Evolutionary conservation across 225 moss, liverwort and hornwort genomes (phyloP).

Genomic region (Sphagnum contortum): DNA sequence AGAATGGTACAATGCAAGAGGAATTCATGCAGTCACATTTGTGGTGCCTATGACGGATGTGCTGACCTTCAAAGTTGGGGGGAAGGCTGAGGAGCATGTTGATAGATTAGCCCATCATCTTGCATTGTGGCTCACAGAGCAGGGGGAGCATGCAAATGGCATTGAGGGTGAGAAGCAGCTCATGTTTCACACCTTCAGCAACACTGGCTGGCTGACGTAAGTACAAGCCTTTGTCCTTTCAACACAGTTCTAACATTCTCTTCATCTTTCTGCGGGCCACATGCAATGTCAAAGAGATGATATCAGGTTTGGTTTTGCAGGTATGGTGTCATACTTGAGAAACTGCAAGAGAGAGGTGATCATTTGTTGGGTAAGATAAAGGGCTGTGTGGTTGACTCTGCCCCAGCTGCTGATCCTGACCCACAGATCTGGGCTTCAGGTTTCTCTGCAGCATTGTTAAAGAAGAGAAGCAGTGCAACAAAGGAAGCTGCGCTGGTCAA

Average conservation of each 20-base stretch:
- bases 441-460: slow-evolving; percentile 86
- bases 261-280: too few species aligned
- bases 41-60: slow-evolving; percentile 81
- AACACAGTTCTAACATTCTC: background rate
- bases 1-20: slow-evolving; percentile 88
- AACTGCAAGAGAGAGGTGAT: slow-evolving; percentile 43
- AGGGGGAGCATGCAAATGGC: slow-evolving; percentile 14
- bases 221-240: slow-evolving; percentile 1
- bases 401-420: slow-evolving; percentile 80
- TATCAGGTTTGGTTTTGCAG: slow-evolving; percentile 10
- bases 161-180: slow-evolving; percentile 56
- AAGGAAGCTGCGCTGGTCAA: slow-evolving; percentile 23
- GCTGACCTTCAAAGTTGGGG: slow-evolving; percentile 49
- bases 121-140: slow-evolving; percentile 45
- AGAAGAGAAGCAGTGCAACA: slow-evolving; percentile 62
- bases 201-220: slow-evolving; percentile 90
- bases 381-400: slow-evolving; percentile 93
- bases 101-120: slow-evolving; percentile 62
- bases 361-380: slow-evolving; percentile 59
- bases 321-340: slow-evolving; percentile 90
- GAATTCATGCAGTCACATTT: slow-evolving; percentile 88
- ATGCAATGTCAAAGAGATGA: too few species aligned
- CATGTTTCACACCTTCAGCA: slow-evolving; percentile 96
- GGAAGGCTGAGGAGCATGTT: slow-evolving; percentile 80
- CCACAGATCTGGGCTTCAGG: slow-evolving; percentile 97